phyloP scores from a whole-genome alignment of 2,329 filamentous ascomycete genomes.

The Aspergillus sp. region DNA sequence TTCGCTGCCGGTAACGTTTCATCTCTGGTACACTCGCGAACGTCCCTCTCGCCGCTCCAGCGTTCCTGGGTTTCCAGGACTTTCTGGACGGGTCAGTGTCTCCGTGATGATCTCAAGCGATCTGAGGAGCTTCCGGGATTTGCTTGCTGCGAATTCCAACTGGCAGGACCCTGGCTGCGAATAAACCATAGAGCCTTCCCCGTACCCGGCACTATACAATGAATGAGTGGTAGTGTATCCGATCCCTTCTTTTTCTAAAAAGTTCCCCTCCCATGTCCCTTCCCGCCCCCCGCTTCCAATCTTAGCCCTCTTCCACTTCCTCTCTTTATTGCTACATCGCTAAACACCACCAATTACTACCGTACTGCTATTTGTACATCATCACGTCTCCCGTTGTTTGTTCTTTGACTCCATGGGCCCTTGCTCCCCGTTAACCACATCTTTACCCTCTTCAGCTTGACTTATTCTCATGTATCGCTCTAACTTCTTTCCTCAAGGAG shows the following conservation, averaged over 20 bases:
- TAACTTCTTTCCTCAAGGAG: constrained; percentile 23
- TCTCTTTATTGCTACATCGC: too few species aligned
- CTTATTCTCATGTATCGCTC: constrained; percentile 18
- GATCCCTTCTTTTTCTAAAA: neutral
- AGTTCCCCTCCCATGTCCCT: neutral
- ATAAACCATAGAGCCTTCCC: too few species aligned
- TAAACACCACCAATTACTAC: too few species aligned
- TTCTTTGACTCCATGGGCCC: neutral
- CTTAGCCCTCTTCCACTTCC: too few species aligned
- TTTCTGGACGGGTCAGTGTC: neutral
- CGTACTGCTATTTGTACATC: neutral
- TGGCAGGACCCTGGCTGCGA: too few species aligned
- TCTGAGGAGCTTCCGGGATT: neutral
- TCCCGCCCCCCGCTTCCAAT: neutral
- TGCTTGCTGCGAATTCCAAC: too few species aligned
- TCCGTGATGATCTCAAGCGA: neutral
- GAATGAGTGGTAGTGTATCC: neutral
- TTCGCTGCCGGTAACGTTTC: neutral
- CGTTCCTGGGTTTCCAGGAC: neutral
- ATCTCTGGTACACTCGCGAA: neutral
- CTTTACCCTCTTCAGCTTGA: neutral
- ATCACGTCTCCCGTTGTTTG: neutral
- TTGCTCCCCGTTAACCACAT: neutral
- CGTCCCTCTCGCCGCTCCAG: neutral
- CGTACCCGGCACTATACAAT: too few species aligned